phyloP scores from a whole-genome alignment of 371 early-diverging fungal genomes.

The Mucor irregularis region DNA sequence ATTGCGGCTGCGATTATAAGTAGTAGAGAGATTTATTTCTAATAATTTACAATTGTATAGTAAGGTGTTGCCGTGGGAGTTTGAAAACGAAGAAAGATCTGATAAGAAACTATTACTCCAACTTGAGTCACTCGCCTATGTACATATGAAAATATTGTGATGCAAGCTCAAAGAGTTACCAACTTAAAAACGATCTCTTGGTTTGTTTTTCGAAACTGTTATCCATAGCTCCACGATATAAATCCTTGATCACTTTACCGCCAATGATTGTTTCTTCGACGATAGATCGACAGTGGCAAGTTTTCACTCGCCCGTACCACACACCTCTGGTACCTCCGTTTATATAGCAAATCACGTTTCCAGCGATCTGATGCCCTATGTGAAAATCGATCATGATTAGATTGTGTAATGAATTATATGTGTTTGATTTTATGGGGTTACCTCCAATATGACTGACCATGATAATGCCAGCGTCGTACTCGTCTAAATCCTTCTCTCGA shows the following conservation, averaged over 20 bases:
- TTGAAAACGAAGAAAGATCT: too few relatives aligned
- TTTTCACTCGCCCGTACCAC: slow-evolving; percentile 60
- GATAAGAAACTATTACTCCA: too few relatives aligned
- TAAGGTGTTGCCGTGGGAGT: too few relatives aligned
- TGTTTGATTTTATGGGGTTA: slow-evolving; percentile 12
- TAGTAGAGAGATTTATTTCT: too few relatives aligned
- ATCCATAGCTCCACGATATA: slow-evolving; percentile 55
- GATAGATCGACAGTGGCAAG: slow-evolving; percentile 52
- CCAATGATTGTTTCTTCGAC: slow-evolving; percentile 49
- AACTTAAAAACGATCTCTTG: slow-evolving; percentile 10
- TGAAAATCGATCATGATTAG: background rate
- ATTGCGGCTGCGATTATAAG: too few relatives aligned
- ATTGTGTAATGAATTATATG: too few relatives aligned
- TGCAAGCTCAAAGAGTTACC: too few relatives aligned
- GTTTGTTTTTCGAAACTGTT: slow-evolving; percentile 37
- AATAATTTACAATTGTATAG: too few relatives aligned
- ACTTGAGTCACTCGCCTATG: too few relatives aligned
- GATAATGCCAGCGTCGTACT: slow-evolving; percentile 41
- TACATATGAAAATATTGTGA: too few relatives aligned
- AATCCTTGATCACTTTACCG: slow-evolving; percentile 50
- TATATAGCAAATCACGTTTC: slow-evolving; percentile 62
- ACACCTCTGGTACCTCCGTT: slow-evolving; percentile 48
- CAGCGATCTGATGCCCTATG: slow-evolving; percentile 71
- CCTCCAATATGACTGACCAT: slow-evolving; percentile 68
- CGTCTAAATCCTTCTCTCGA: slow-evolving; percentile 49